These are phyloP conservation scores for Mollisia scopiformis DNA, from an alignment of 2,329 filamentous ascomycete genomes.

Conservation along the genomic window DNA sequence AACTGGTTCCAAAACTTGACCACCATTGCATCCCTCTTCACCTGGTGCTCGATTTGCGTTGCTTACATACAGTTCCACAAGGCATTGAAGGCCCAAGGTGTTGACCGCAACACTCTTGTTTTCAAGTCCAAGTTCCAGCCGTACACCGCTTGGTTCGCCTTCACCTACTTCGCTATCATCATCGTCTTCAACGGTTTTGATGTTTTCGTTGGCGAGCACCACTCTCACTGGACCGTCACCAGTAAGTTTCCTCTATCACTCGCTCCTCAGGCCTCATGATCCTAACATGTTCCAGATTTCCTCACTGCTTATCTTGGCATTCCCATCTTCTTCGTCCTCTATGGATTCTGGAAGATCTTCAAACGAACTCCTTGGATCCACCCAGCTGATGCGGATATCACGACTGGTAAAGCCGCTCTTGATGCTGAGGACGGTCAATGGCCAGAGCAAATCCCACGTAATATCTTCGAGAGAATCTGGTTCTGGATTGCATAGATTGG, in stretches of 20 bases:
- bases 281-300: constrained; percentile 71
- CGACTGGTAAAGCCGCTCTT: constrained; percentile 47
- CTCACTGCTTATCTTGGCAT: constrained; percentile 77
- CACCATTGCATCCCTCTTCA: constrained; percentile 75
- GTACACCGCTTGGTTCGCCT: constrained; percentile 67
- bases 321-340: constrained; percentile 70
- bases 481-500: constrained; percentile 47
- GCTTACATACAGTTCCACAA: constrained; percentile 75
- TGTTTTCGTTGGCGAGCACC: constrained; percentile 67
- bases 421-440: constrained; percentile 46
- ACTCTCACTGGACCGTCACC: constrained; percentile 63
- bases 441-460: constrained; percentile 43
- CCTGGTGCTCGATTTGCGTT: constrained; percentile 69
- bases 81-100: constrained; percentile 69
- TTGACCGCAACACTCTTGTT: constrained; percentile 68
- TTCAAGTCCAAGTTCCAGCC: constrained; percentile 73
- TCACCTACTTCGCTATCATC: constrained; percentile 69
- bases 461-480: constrained; percentile 46
- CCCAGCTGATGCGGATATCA: constrained; percentile 46
- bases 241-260: constrained; percentile 34
- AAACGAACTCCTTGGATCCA: constrained; percentile 57
- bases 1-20: constrained; percentile 55
- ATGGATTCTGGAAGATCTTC: constrained; percentile 70
- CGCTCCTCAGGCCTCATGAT: neutral
- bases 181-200: constrained; percentile 75